These are phyloP conservation scores for Herpetomonas samuelpessoai DNA, from an alignment of 208 protist genomes.

Conservation along the genomic window DNA sequence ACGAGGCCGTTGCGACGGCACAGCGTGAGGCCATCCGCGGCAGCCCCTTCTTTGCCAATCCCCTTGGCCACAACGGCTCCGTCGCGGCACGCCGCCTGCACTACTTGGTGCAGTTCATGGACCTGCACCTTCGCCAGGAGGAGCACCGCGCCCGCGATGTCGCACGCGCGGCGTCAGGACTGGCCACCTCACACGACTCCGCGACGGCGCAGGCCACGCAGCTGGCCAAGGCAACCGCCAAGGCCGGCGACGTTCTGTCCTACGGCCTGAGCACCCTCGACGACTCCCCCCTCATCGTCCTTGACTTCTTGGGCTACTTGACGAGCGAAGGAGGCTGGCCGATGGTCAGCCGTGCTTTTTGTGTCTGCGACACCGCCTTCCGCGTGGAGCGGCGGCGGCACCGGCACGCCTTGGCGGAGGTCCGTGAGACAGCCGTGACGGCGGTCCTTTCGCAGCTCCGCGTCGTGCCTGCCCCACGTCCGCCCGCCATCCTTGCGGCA, in stretches of 20 bases:
- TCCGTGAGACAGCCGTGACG: slow-evolving; percentile 22
- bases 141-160: slow-evolving; percentile 27
- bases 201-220: not conserved
- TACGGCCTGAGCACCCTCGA: slow-evolving; percentile 15
- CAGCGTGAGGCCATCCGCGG: slow-evolving; percentile 13
- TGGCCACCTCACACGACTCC: not conserved
- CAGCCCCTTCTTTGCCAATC: slow-evolving; percentile 25
- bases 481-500: slow-evolving; percentile 5
- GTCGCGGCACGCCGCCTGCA: slow-evolving; percentile 12
- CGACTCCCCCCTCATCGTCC: slow-evolving; percentile 43
- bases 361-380: slow-evolving; percentile 57
- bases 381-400: slow-evolving; percentile 40
- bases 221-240: not conserved
- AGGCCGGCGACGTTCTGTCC: not conserved
- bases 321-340: slow-evolving; percentile 50
- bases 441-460: slow-evolving; percentile 72
- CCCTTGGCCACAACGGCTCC: slow-evolving; percentile 1
- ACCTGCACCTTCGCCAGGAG: slow-evolving; percentile 59
- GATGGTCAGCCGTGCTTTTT: slow-evolving; percentile 62
- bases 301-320: slow-evolving; percentile 71
- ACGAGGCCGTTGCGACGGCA: slow-evolving; percentile 1
- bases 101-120: slow-evolving; percentile 65
- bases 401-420: slow-evolving; percentile 24
- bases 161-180: not conserved
- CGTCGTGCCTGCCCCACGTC: slow-evolving; percentile 27